Base-by-base conservation (phyloP, 352 stramenopile species). In the Hyaloperonospora arabidopsidis region DNA sequence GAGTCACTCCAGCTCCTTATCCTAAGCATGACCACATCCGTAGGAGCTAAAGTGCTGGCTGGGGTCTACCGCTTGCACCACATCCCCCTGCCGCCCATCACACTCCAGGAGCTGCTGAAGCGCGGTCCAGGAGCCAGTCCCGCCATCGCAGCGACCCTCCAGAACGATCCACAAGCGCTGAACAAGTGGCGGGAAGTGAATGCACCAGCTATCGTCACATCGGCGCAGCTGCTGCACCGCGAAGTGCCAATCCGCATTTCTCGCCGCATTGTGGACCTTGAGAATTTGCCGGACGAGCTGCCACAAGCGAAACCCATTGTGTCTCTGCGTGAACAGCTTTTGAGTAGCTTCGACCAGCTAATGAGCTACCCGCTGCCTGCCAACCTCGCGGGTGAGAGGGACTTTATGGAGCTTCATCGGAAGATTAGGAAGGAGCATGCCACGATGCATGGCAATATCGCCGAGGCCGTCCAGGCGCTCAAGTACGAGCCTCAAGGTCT, bases 11-110 rank as follows among this genome's bases (percentile, higher is more conserved):
- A 4, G 4, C 25, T 13, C 28, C 17, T 38, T 44, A 15, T 22
- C 17, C 13, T 4, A 57, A 25, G 19, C 39, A 77, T 67, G 61
- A 39, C 57, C 6, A 75, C 74, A 44, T 76, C 68, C 41, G 59
- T 72, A 40, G 65, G 63, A 41, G 65, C 76, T 43, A 85, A 85
- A 56, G 76, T 89, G 41, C 59, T 92, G 54, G 74, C 81, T 13
- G 81, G 89, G 57, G 80, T 92, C 47, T 89, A 92, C 59, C 81
- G 81, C 62, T 68, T 85, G 59, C 81, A 92, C 59, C 77, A 92
- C 63, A 79, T 92, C 46, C 81, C 81, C 41, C 56, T 89, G 59
- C 79, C 79, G 19, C 73, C 79, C 14, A 92, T 92, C 63, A 92
- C 81, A 57, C 68, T 92, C 54, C 75, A 87, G 61, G 68, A 77